These are phyloP conservation scores for Musa itinerans DNA, from an alignment of 176 grass and related monocot genomes.

Conservation along the genomic window DNA sequence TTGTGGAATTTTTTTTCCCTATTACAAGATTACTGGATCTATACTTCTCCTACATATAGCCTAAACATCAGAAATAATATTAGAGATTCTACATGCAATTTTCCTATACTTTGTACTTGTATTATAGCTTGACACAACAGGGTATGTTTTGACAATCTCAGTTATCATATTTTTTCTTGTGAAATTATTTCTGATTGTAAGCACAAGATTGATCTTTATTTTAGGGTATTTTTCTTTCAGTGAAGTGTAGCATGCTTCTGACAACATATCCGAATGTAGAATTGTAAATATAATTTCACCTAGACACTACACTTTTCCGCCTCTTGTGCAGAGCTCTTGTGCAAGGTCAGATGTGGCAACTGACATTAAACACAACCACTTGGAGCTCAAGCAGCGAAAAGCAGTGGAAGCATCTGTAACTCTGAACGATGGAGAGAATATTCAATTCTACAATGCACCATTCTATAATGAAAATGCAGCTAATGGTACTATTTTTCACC, in stretches of 20 bases:
- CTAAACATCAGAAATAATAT: background rate
- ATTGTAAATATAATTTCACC: background rate
- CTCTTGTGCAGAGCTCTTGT: constrained; percentile 77
- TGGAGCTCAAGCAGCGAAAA: constrained; percentile 34
- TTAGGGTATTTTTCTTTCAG: background rate
- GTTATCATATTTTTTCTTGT: background rate
- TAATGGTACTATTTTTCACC: background rate
- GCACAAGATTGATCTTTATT: background rate
- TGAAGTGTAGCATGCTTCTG: background rate
- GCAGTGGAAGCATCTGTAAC: constrained; percentile 8
- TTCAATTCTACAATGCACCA: background rate
- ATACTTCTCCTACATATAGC: background rate
- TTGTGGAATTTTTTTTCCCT: too few species aligned
- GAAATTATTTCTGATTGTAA: background rate
- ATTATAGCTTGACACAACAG: background rate
- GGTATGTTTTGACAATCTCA: constrained; percentile 4
- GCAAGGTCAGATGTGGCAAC: constrained; percentile 79
- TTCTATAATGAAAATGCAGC: background rate
- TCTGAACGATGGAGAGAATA: constrained; percentile 9
- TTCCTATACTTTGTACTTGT: background rate
- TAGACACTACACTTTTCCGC: constrained; percentile 21
- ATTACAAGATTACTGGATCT: background rate
- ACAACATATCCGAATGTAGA: constrained; percentile 3
- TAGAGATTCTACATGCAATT: too few species aligned
- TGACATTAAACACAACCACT: constrained; percentile 49